Evolutionary conservation across 768 basidiomycete genomes (phyloP).

Genomic region (Chiua virens): DNA sequence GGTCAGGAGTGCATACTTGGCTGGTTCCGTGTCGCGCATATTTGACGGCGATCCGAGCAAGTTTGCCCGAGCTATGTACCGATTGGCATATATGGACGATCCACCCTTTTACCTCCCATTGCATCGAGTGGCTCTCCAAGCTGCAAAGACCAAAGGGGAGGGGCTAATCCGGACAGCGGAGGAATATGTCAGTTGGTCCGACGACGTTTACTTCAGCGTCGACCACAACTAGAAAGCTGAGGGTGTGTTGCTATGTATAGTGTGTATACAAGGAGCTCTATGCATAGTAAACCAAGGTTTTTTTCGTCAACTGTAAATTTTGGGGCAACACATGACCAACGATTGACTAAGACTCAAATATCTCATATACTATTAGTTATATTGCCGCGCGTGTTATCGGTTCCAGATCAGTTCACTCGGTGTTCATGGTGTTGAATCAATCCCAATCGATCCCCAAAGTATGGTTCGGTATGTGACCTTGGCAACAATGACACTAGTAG

Average conservation of each 20-base stretch:
- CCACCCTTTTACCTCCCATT: constrained; percentile 26
- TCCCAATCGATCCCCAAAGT: constrained; percentile 9
- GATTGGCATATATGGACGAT: constrained; percentile 19
- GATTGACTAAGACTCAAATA: not conserved
- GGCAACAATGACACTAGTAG: not conserved
- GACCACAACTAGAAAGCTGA: constrained; percentile 5
- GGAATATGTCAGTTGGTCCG: constrained; percentile 29
- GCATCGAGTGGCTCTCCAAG: constrained; percentile 22
- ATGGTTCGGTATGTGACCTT: constrained; percentile 22
- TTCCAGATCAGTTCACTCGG: not conserved
- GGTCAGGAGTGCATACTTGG: constrained; percentile 6
- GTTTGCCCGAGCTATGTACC: constrained; percentile 18
- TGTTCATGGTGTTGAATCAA: not conserved
- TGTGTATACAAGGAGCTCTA: not conserved
- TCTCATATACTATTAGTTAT: not conserved
- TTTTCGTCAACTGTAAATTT: not conserved
- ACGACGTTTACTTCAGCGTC: constrained; percentile 20
- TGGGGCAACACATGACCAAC: not conserved
- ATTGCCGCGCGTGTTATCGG: not conserved
- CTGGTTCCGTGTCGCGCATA: not conserved
- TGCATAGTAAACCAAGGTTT: not conserved
- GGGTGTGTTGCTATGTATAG: not conserved
- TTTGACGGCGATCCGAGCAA: constrained; percentile 23
- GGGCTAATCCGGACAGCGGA: constrained; percentile 20
- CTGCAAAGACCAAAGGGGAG: constrained; percentile 23